phyloP scores from a whole-genome alignment of 2,329 filamentous ascomycete genomes.

The Ophiognomonia clavigignenti-juglandacearum region DNA sequence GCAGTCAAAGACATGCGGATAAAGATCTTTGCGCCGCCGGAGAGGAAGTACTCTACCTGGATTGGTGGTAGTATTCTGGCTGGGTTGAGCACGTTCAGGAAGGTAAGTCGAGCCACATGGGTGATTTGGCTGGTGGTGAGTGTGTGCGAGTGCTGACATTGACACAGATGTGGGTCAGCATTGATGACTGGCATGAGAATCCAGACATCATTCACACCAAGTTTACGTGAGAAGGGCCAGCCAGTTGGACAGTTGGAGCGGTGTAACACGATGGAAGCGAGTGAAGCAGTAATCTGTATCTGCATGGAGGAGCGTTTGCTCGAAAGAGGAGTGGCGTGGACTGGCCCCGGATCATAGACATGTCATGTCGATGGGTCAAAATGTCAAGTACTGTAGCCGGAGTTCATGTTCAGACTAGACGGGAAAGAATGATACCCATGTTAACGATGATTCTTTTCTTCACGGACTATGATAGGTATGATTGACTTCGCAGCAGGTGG shows the following conservation, averaged over 20 bases:
- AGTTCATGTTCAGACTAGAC: conserved; percentile 15
- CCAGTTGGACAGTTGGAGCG: neutral
- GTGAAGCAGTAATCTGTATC: neutral
- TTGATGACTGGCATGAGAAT: conserved; percentile 99
- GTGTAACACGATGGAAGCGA: neutral
- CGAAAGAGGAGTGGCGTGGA: conserved; percentile 4
- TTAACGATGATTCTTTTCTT: conserved; percentile 6
- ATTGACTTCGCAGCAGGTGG: too few species aligned
- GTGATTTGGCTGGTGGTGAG: neutral
- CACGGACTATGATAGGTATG: too few species aligned
- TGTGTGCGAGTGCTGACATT: neutral
- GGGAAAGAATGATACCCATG: conserved; percentile 18
- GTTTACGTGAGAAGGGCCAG: conserved; percentile 62
- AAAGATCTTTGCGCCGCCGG: conserved; percentile 96
- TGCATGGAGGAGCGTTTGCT: conserved; percentile 1
- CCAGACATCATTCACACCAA: conserved; percentile 98
- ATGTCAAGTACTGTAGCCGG: conserved; percentile 12
- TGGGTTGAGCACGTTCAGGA: conserved; percentile 94
- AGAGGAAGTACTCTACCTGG: conserved; percentile 98
- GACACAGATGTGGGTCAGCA: conserved; percentile 95
- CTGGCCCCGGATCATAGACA: neutral
- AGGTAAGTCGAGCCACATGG: conserved; percentile 55
- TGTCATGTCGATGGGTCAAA: conserved; percentile 8
- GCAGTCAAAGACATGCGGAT: conserved; percentile 99
- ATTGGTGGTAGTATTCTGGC: conserved; percentile 97